Percentiles rank a stretch among this genome's conserved stretches.
phyloP scores from a whole-genome alignment of 2,329 filamentous ascomycete genomes.

The Aureobasidium sp. region DNA sequence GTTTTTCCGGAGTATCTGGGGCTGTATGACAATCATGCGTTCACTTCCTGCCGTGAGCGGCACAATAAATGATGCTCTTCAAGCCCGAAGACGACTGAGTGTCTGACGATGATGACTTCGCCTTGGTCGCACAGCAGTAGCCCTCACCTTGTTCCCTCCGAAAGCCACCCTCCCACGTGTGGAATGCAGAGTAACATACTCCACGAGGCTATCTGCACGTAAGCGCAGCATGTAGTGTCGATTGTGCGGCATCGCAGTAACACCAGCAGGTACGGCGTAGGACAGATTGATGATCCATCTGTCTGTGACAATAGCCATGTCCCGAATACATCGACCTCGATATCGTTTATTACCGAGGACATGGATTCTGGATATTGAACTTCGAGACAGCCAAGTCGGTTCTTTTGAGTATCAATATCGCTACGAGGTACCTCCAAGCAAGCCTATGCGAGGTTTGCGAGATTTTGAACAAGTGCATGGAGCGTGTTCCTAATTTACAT shows the following conservation, averaged over 20 bases:
- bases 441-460: not conserved
- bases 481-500: not conserved
- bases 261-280: not conserved
- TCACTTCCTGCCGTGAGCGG: not conserved
- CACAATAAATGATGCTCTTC: not conserved
- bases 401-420: not conserved
- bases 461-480: not conserved
- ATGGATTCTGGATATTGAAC: not conserved
- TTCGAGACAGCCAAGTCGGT: not conserved
- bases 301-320: not conserved
- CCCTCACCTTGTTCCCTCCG: not conserved
- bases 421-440: not conserved
- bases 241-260: not conserved
- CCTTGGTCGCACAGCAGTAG: not conserved
- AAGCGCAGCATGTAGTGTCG: constrained; percentile 2
- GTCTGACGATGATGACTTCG: not conserved
- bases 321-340: constrained; percentile 18
- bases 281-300: not conserved
- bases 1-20: constrained; percentile 6
- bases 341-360: constrained; percentile 17
- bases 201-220: not conserved
- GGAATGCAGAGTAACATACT: constrained; percentile 6
- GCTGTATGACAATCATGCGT: constrained; percentile 6
- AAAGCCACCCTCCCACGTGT: not conserved
- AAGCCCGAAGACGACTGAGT: not conserved